Base-by-base conservation (phyloP, 371 early-diverging fungal genomes). In the Rhizomucor pusillus region DNA sequence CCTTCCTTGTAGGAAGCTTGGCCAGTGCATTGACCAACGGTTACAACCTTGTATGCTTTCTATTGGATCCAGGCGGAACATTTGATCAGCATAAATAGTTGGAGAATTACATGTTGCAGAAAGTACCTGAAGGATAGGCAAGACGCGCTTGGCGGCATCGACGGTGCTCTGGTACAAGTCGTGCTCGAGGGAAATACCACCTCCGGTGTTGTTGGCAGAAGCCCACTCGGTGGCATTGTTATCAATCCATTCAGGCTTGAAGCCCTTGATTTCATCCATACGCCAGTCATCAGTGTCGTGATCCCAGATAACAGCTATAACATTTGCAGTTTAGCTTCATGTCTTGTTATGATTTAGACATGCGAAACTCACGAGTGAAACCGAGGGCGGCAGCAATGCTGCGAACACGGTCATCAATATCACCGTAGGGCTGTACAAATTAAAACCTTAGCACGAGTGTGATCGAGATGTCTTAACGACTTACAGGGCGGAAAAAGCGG, bases 381-480 rank as follows among this genome's bases (percentile, higher is more conserved):
- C 84, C 84, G 40, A 84, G 68, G 56, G 81, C 75, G 43, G 63
- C 62, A 47, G 78, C 78, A 47, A 85, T 72, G 50, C 67, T 71
- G 43, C 87, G 80, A 29, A 87, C 83, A 57, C 88, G 80, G 65
- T 82, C 75, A 70, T 88, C 86, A 58, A 79, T 79, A 57, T 86
- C 86, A 52, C 85, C 84, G 61, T 77, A 85, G 20, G 90, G 87
- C 47, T 58, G 50, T 43, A 36, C 47, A 52, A 25, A 37, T 19
- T 16, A 23, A 25, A 50, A 44, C 7, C 0, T 6, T 49, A 18
- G 1, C n/a, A 35, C 7, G 34, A 35, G 34, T 14, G 14, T 33
- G 22, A 49, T 16, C 16, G 24, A 20, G 5, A 0, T 35, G 29
- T 12, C 14, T 37, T n/a, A 19, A 51, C 14, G 19, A 53, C 56